These are phyloP conservation scores for Mycena rebaudengoi DNA, from an alignment of 768 basidiomycete genomes.

Conservation along the genomic window DNA sequence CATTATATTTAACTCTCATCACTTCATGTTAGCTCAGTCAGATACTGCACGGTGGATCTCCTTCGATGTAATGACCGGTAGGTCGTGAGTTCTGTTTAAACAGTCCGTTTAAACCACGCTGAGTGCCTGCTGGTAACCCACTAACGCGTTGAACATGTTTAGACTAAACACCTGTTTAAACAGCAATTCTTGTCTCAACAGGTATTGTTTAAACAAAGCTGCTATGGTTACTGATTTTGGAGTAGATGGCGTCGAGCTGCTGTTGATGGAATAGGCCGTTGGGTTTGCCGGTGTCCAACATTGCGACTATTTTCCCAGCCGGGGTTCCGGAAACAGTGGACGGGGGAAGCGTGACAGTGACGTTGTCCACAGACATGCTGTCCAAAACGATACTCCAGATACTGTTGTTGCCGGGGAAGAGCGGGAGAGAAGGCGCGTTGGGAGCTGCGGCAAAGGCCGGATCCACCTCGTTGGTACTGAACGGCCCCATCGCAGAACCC, in stretches of 20 bases:
- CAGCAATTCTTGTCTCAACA: neutral
- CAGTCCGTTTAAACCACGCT: too few relatives aligned
- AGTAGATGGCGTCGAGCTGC: neutral
- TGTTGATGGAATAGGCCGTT: neutral
- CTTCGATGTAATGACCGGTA: too few relatives aligned
- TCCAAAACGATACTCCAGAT: neutral
- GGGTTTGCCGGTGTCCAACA: conserved; percentile 15
- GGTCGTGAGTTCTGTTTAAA: too few relatives aligned
- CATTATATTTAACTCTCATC: too few relatives aligned
- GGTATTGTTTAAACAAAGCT: neutral
- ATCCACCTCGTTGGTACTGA: conserved; percentile 11
- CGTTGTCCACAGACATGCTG: neutral
- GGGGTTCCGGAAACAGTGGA: neutral
- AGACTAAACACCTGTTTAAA: too few relatives aligned
- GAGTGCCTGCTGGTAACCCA: too few relatives aligned
- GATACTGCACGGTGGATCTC: too few relatives aligned
- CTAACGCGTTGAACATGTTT: too few relatives aligned
- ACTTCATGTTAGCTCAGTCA: too few relatives aligned
- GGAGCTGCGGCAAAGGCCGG: neutral
- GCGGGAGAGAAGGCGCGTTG: neutral
- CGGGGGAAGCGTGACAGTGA: neutral
- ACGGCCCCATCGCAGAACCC: neutral
- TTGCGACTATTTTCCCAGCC: neutral
- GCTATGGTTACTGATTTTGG: conserved; percentile 2
- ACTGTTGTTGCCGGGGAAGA: neutral